These are phyloP conservation scores for Colletotrichum sidae DNA, from an alignment of 2,329 filamentous ascomycete genomes.

Conservation along the genomic window DNA sequence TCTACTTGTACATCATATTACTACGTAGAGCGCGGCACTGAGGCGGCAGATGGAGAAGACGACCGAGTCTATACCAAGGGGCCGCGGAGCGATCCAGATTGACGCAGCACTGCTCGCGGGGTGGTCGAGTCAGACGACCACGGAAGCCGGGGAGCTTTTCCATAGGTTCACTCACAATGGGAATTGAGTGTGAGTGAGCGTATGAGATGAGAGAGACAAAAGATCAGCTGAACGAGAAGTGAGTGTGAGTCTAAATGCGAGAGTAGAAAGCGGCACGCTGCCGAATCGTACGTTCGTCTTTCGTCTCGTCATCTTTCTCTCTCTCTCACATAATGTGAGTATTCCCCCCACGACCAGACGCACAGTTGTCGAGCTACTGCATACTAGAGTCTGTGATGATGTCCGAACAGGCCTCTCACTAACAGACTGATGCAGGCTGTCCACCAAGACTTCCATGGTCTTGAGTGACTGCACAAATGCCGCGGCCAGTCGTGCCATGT, in stretches of 20 bases:
- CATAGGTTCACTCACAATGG: background rate
- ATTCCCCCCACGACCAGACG: no score
- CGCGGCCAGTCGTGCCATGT: no score
- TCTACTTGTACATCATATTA: no score
- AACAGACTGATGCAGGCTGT: no score
- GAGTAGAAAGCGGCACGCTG: conserved; percentile 26
- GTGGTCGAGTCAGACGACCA: conserved; percentile 24
- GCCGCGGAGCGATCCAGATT: background rate
- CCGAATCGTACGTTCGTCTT: conserved; percentile 21
- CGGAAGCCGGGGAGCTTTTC: conserved; percentile 2
- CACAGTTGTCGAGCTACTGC: no score
- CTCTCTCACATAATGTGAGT: background rate
- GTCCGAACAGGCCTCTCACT: no score
- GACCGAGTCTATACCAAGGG: no score
- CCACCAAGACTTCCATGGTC: no score
- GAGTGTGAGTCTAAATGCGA: conserved; percentile 1
- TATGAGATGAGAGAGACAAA: background rate
- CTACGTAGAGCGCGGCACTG: no score
- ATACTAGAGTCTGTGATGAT: no score
- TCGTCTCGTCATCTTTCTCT: conserved; percentile 12
- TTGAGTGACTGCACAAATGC: no score
- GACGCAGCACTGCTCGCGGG: conserved; percentile 11
- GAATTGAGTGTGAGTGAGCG: conserved; percentile 4
- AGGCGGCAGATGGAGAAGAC: no score
- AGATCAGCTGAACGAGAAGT: background rate